phyloP scores from a whole-genome alignment of 495 filamentous ascomycete genomes.

The Sordaria brevicollis region DNA sequence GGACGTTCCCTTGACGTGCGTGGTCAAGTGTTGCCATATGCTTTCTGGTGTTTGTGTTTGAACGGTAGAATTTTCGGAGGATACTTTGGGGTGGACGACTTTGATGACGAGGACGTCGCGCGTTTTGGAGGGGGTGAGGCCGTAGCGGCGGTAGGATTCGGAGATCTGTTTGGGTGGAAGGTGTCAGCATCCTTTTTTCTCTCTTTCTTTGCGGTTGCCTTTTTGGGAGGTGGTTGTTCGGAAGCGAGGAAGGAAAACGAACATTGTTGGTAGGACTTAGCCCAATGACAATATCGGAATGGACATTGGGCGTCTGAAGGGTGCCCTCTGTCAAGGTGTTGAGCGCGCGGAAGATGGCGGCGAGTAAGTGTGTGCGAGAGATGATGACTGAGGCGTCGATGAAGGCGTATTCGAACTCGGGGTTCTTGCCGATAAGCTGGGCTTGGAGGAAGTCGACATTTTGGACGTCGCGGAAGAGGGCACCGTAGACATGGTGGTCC shows the following conservation, averaged over 20 bases:
- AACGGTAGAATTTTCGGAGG: background rate
- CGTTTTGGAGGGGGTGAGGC: constrained; percentile 56
- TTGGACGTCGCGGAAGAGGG: constrained; percentile 61
- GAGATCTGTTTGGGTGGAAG: constrained; percentile 77
- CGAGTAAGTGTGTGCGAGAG: constrained; percentile 60
- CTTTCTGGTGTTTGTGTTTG: constrained; percentile 35
- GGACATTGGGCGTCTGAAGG: constrained; percentile 74
- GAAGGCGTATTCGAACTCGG: constrained; percentile 84
- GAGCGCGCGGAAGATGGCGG: constrained; percentile 69
- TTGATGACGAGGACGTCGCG: constrained; percentile 68
- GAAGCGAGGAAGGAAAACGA: constrained; percentile 4
- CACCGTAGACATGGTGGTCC: constrained; percentile 55
- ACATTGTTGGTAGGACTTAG: constrained; percentile 84
- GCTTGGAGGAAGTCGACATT: constrained; percentile 68
- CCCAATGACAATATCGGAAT: constrained; percentile 83
- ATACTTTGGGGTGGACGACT: constrained; percentile 28
- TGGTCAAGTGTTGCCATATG: constrained; percentile 51
- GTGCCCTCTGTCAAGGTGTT: constrained; percentile 48
- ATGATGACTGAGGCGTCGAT: constrained; percentile 68
- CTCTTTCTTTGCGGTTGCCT: no score
- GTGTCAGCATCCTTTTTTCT: no score
- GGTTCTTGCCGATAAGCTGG: constrained; percentile 71
- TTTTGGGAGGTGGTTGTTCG: no score
- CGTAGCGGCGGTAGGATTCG: constrained; percentile 81
- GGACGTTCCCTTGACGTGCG: constrained; percentile 50